phyloP scores from a whole-genome alignment of 2,329 filamentous ascomycete species.

The Talaromyces sp. region DNA sequence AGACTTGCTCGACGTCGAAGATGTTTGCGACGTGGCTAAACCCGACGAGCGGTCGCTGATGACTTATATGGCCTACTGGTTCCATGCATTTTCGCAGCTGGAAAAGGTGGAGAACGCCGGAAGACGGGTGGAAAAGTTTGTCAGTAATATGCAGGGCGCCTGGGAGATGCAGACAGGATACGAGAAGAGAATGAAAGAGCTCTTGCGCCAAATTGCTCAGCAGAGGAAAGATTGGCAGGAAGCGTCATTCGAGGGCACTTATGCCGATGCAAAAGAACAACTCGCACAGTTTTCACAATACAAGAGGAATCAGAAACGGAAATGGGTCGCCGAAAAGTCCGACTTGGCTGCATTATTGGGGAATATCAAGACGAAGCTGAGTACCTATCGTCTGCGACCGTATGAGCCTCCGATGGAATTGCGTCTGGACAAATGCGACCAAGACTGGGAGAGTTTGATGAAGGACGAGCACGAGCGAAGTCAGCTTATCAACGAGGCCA shows the following conservation, averaged over 20 bases:
- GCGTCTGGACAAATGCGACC: constrained; percentile 73
- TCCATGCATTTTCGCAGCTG: constrained; percentile 98
- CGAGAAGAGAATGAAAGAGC: constrained; percentile 79
- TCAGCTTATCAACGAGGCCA: constrained; percentile 95
- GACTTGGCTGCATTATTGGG: constrained; percentile 87
- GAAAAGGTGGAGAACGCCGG: constrained; percentile 98
- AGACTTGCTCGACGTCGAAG: constrained; percentile 90
- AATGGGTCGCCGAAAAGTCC: constrained; percentile 97
- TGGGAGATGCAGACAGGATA: constrained; percentile 99
- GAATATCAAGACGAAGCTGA: constrained; percentile 98
- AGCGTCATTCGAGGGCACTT: constrained; percentile 83
- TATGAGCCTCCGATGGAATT: constrained; percentile 86
- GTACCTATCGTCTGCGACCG: constrained; percentile 83
- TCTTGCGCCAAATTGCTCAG: constrained; percentile 67
- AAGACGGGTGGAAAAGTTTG: constrained; percentile 93
- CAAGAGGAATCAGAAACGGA: constrained; percentile 83
- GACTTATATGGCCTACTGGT: constrained; percentile 99
- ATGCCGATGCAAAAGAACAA: constrained; percentile 85
- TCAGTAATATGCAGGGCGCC: constrained; percentile 96
- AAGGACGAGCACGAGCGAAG: constrained; percentile 81
- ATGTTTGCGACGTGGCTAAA: constrained; percentile 93
- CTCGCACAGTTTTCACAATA: constrained; percentile 76
- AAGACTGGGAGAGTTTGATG: constrained; percentile 73
- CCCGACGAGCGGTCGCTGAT: constrained; percentile 95
- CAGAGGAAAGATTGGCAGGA: constrained; percentile 73